phyloP scores from a whole-genome alignment of 257 asterid genomes.

The Capsicum chinense region DNA sequence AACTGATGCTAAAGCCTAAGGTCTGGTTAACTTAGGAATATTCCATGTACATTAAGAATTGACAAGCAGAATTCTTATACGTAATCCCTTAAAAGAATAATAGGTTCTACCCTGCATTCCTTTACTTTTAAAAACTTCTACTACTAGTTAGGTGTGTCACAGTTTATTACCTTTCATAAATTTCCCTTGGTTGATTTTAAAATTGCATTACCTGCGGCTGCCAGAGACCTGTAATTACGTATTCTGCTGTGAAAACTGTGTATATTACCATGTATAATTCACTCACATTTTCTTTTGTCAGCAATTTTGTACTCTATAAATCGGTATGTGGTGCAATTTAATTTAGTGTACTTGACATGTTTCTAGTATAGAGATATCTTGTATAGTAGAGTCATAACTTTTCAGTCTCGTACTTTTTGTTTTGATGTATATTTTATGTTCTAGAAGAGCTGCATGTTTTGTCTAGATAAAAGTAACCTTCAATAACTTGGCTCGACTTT shows the following conservation, averaged over 20 bases:
- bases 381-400: background rate
- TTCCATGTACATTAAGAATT: background rate
- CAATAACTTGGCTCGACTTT: background rate
- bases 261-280: background rate
- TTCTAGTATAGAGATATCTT: conserved; percentile 14
- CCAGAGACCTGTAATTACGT: background rate
- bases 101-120: background rate
- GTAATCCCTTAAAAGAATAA: background rate
- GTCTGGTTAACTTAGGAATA: conserved; percentile 15
- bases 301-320: background rate
- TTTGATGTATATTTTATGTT: conserved; percentile 20
- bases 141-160: background rate
- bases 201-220: background rate
- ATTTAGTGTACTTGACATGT: conserved; percentile 12
- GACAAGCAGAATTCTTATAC: background rate
- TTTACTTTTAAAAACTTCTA: background rate
- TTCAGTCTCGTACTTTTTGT: conserved; percentile 1
- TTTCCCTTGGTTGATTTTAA: background rate
- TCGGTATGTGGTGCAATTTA: conserved; percentile 12
- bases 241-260: background rate
- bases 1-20: background rate
- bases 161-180: background rate
- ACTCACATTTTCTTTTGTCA: background rate
- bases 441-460: conserved; percentile 13
- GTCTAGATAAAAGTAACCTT: background rate